Evolutionary conservation across 129 eudicot genomes (phyloP), one percentile per base, ranked within the genome.

Genomic region (Arctium lappa): DNA sequence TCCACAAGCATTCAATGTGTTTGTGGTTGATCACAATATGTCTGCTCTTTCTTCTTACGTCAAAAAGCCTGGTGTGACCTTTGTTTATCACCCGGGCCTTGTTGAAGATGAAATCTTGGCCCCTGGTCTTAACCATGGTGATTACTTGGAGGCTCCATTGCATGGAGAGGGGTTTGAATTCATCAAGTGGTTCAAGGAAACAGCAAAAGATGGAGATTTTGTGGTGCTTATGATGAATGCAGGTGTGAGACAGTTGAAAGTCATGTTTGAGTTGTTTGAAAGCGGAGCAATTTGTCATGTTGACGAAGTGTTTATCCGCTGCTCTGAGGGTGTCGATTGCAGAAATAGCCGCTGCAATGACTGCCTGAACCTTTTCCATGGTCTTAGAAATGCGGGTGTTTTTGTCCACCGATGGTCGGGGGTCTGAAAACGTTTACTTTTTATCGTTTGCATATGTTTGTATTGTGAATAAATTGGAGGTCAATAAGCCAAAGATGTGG

Each of bases 161-260:
- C 94, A 88, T 62, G 97, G 86, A 62, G 86, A 85, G 30, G 92
- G 80, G 18, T 95, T 95, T 32, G 92, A 90, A 44, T 91, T 95
- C 50, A 79, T 84, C 7, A 65, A 65, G 30, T 95, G 97, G 99
- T 90, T 95, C 7, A 85, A 89, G 30, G 91, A 88, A 74, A 92
- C 95, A 22, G 82, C 88, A 3, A 79, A 74, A 68, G 86, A 81
- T 27, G 91, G 88, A 0, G 92, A 91, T 72, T 89, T 91, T 79
- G 94, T 89, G 72, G 92, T 95, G 74, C 88, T 95, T 69, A 86
- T 83, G 97, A 91, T 95, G 94, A 95, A 91, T 77, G 92, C 93
- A 6, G 84, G 91, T 40, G 79, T 53, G 31, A 87, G 78, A 10
- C 92, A 91, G 86, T 69, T 91, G 81, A 90, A 88, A 56, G 84